Base-by-base conservation (phyloP, 1,284 basidiomycete species). In the Cryptococcus sp. region DNA sequence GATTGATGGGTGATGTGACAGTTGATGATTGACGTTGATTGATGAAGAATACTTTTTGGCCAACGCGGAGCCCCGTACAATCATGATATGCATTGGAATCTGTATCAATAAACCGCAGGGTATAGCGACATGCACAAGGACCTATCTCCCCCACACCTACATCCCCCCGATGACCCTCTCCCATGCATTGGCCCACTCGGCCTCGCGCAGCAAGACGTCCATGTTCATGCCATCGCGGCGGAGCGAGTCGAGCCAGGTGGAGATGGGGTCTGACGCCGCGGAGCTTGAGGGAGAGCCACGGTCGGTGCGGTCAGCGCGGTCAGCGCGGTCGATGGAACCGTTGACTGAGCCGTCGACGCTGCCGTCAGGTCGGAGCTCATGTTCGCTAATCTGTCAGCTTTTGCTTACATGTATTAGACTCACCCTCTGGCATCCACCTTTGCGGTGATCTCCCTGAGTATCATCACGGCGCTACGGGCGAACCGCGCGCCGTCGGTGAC, bases 161-260 rank as follows among this genome's bases (percentile, higher is more conserved):
- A 74, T 74, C 22, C 61, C 62, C 11, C 61, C 58, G n/a, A 71
- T 58, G 27, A 74, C 61, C 60, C 63, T 68, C 47, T 72, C 71
- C 72, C 72, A 74, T 27, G 55, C 67, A 15, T 59, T 59, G 15
- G 50, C 56, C 72, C 72, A 73, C 53, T 76, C 68, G 15, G 74
- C 70, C 45, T 76, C 73, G 38, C 65, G 62, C 41, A 76, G 44
- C 53, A 76, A 53, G 20, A 66, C 62, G 41, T 76, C 74, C 40
- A 75, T 57, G 49, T 67, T 68, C 39, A 71, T 58, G 16, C 67
- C 68, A 47, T 60, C 57, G 19, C 57, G 48, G 20, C 62, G 60
- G 60, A 72, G 64, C 19, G 56, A 60, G 45, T 70, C 69, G 35
- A 76, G 59, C 74, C 74, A 76, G 5, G 31, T 49, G 17, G 51